phyloP scores from a whole-genome alignment of 352 stramenopile species.

The Phytopythium sindhum region DNA sequence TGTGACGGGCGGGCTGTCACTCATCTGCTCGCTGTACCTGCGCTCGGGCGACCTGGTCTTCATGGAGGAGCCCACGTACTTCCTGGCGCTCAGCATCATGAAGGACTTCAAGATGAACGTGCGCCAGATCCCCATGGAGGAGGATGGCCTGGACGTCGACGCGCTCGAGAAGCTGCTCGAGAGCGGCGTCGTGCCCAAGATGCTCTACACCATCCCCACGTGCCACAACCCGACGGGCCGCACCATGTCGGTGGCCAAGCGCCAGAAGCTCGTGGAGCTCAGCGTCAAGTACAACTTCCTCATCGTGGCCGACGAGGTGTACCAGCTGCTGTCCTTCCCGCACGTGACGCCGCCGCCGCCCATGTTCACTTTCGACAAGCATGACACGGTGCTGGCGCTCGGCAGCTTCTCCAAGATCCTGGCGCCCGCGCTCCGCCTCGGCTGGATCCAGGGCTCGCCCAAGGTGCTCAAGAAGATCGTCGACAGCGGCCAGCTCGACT shows the following conservation, averaged over 20 bases:
- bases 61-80: constrained; percentile 94
- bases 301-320: constrained; percentile 93
- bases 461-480: constrained; percentile 74
- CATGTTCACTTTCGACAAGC: constrained; percentile 81
- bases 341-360: constrained; percentile 75
- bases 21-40: constrained; percentile 87
- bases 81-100: constrained; percentile 92
- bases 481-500: constrained; percentile 89
- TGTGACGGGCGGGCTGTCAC: constrained; percentile 89
- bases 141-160: constrained; percentile 81
- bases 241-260: constrained; percentile 83
- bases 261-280: constrained; percentile 85
- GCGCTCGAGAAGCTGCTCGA: constrained; percentile 83
- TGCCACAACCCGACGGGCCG: constrained; percentile 94
- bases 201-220: constrained; percentile 94
- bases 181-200: constrained; percentile 79
- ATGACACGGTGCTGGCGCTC: constrained; percentile 85
- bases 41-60: constrained; percentile 89
- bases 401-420: constrained; percentile 96
- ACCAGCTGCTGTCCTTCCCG: constrained; percentile 94
- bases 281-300: constrained; percentile 89
- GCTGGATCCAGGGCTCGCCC: constrained; percentile 79
- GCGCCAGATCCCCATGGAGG: constrained; percentile 88
- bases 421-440: constrained; percentile 87
- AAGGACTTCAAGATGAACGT: constrained; percentile 92